phyloP scores from a whole-genome alignment of 345 rosid species.

The Sapria himalayana region DNA sequence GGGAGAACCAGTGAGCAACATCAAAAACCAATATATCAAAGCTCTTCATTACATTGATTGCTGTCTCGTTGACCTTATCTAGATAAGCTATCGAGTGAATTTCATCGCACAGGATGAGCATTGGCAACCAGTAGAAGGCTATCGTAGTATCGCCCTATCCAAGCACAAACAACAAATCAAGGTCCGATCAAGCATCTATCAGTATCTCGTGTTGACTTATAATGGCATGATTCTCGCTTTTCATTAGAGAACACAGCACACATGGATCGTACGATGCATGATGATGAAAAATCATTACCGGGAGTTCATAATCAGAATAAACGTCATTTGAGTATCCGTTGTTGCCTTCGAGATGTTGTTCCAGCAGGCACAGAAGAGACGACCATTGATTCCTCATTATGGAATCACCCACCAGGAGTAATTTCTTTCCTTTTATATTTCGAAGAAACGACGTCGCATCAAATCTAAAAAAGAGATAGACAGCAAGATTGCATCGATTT shows the following conservation, averaged over 20 bases:
- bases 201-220: not conserved
- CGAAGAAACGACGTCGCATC: slow-evolving; percentile 67
- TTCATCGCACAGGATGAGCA: too few relatives aligned
- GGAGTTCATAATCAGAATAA: not conserved
- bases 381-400: slow-evolving; percentile 99
- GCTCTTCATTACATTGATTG: slow-evolving; percentile 79
- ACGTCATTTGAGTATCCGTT: not conserved
- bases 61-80: slow-evolving; percentile 80
- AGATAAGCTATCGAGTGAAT: slow-evolving; percentile 76
- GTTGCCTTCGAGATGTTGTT: slow-evolving; percentile 49
- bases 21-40: slow-evolving; percentile 77
- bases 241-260: too few relatives aligned
- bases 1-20: slow-evolving; percentile 99
- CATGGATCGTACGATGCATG: too few relatives aligned
- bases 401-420: slow-evolving; percentile 87
- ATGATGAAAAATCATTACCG: not conserved
- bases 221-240: too few relatives aligned
- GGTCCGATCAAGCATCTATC: slow-evolving; percentile 27
- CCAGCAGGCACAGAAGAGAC: slow-evolving; percentile 77
- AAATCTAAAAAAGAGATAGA: too few relatives aligned
- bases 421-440: slow-evolving; percentile 62
- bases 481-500: too few relatives aligned
- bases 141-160: too few relatives aligned
- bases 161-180: slow-evolving; percentile 58
- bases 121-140: too few relatives aligned